A percentile compares a stretch with the other conserved stretches of the same genome.
Evolutionary conservation across 2,329 filamentous ascomycete species (phyloP).

Genomic region (Trichoderma aggressivum): DNA sequence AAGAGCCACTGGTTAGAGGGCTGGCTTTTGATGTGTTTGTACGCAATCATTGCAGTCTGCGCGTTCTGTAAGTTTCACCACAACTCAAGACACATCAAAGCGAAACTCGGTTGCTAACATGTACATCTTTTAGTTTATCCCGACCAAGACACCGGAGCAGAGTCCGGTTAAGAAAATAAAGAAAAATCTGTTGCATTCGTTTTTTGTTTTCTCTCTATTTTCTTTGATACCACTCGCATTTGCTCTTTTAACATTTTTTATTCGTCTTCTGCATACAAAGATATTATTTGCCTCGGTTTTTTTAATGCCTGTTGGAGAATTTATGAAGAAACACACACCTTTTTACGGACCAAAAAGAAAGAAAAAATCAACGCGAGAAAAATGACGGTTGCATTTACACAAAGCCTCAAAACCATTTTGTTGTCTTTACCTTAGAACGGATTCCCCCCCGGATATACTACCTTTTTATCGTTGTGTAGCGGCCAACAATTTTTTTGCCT

Average conservation of each 20-base stretch:
- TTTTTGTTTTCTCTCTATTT: not conserved
- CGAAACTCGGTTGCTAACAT: not conserved
- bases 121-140: slow-evolving; percentile 13
- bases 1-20: slow-evolving; percentile 82
- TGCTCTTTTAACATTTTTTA: not conserved
- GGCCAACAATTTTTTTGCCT: not conserved
- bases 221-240: slow-evolving; percentile 12
- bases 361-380: not conserved
- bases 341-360: not conserved
- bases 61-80: slow-evolving; percentile 53
- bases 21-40: slow-evolving; percentile 70
- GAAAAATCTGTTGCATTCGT: not conserved
- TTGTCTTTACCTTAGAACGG: not conserved
- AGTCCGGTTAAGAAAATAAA: not conserved
- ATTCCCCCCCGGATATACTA: not conserved
- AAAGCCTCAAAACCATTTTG: not conserved
- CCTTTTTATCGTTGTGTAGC: not conserved
- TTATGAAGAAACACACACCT: not conserved
- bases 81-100: not conserved
- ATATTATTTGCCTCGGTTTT: slow-evolving; percentile 5
- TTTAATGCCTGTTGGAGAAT: slow-evolving; percentile 1
- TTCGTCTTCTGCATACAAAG: not conserved
- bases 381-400: not conserved
- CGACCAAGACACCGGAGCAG: not conserved
- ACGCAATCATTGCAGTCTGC: slow-evolving; percentile 72